Percentiles rank a stretch among this genome's conserved stretches.
Conservation (phyloP, 495 filamentous ascomycete genomes). For the Astrocystis sublimbata region DNA sequence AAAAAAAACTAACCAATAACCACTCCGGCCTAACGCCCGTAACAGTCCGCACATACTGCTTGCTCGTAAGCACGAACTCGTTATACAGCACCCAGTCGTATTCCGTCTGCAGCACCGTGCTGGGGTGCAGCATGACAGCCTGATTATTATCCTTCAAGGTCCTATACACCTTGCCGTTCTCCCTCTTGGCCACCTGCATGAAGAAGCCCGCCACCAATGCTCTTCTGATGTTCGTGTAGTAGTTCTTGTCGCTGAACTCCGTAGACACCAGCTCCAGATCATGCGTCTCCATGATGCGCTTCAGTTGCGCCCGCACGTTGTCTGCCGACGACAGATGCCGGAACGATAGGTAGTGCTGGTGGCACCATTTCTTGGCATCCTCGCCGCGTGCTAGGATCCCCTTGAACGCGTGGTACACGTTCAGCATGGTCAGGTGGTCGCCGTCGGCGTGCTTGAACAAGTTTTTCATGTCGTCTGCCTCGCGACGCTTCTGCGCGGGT, state of each 20-base stretch:
- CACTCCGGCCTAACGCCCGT: constrained; percentile 74
- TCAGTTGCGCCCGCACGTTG: constrained; percentile 86
- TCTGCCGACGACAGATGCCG: constrained; percentile 89
- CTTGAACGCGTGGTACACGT: constrained; percentile 98
- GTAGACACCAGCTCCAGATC: constrained; percentile 84
- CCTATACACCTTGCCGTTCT: constrained; percentile 79
- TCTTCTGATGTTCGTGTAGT: constrained; percentile 94
- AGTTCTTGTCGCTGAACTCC: constrained; percentile 91
- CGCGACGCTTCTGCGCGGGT: constrained; percentile 76
- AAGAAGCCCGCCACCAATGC: constrained; percentile 97
- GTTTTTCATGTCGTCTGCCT: constrained; percentile 97
- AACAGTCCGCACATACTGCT: constrained; percentile 81
- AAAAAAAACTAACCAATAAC: constrained; percentile 71
- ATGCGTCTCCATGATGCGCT: constrained; percentile 92
- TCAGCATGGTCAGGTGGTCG: constrained; percentile 93
- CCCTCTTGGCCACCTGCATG: constrained; percentile 98
- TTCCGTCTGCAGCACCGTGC: constrained; percentile 79
- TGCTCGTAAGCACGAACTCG: constrained; percentile 95
- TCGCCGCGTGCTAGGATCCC: constrained; percentile 62
- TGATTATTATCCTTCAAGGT: constrained; percentile 89
- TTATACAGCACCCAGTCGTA: constrained; percentile 98
- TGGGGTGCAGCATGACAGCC: constrained; percentile 87
- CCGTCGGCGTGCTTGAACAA: constrained; percentile 91
- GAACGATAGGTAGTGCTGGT: constrained; percentile 94
- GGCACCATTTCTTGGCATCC: constrained; percentile 87